Base-by-base conservation (phyloP, 2,329 filamentous ascomycete species). In the Neocucurbitaria cava region DNA sequence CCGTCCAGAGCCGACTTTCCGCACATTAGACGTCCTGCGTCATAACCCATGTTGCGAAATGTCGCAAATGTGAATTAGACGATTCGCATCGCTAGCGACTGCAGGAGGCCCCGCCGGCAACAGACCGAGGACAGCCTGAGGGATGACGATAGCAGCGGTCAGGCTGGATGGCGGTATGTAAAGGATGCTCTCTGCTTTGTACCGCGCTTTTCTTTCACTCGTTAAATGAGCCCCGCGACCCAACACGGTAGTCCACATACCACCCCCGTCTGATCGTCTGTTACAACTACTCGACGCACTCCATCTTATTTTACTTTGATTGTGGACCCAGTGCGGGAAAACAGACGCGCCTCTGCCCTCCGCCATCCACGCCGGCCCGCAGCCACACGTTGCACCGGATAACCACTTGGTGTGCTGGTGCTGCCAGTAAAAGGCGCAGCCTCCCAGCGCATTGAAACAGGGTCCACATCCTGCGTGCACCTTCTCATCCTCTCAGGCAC, bases 381-480 rank as follows among this genome's bases (percentile, higher is more conserved):
- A 54, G 59, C 64, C 66, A 68, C 66, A 65, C 60, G 61, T 65
- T 66, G 53, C 21, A 21, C 13, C 33, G 68, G 59, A 65, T 64
- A 65, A 59, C 51, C 58, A 57, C 55, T 57, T 55, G 47, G 24
- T 40, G 9, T 21, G 8, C 5, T 11, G 57, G 57, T 59, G 57
- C 54, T 58, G 51, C 58, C 58, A 60, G 47, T 61, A 50, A 57
- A 54, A 59, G 51, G 46, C 53, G 40, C 57, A 49, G 26, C 53
- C 56, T 52, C 52, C 56, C 54, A 59, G 52, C 55, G 54, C 61
- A 61, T 58, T 56, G 58, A 64, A 61, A 62, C 68, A 64, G 62
- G 69, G 68, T 68, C 65, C 68, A 69, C 64, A 39, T 46, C 40
- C 46, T 47, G 58, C 62, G 58, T 64, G 59, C 59, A 56, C 48